Base-by-base conservation (phyloP, 2,329 filamentous ascomycete species). In the Stromatinia cepivora region DNA sequence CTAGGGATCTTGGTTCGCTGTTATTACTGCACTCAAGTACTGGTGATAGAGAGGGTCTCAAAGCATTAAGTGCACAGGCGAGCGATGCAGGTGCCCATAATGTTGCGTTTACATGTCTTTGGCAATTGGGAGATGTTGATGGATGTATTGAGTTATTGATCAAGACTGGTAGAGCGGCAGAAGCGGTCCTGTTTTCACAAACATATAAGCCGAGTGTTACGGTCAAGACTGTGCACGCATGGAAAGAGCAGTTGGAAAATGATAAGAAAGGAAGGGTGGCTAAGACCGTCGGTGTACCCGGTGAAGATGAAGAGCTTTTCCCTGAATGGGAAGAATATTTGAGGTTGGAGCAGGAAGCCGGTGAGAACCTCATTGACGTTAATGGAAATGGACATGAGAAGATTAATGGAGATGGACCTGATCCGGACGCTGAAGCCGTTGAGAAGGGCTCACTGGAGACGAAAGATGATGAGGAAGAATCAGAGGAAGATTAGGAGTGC, bases 321-420 rank as follows among this genome's bases (percentile, higher is more conserved):
- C 94, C 94, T 0, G 93, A 97, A 77, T 99, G 95, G 95, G 92
- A 97, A 6, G 91, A 95, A 80, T 97, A 92, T 84, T 79, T 98
- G 75, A 85, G 86, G 77, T 79, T 97, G 72, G 95, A 98, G 82
- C 87, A 85, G 70, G 89, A 93, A 75, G 91, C 91, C 11, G 71
- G 63, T 57, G 72, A 70, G 5, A 73, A 63, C 59, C 69, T 78
- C 2, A 74, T 78, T 68, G 76, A 78, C 71, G 75, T 78, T 3
- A 71, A 77, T 69, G 73, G 71, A 7, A 61, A 72, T 22, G 68
- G 46, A 25, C 56, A 67, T 13, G 72, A 59, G 20, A 69, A 62
- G 13, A 57, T 71, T 66, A 73, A 75, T 70, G 73, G 69, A 6
- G 71, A 73, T 59, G 73, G 63, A 25, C 67, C 71, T n/a, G 73